Percentiles rank a stretch among this genome's conserved stretches.
Evolutionary conservation across 768 basidiomycete genomes (phyloP).

Genomic region (Lactarius trivialis): DNA sequence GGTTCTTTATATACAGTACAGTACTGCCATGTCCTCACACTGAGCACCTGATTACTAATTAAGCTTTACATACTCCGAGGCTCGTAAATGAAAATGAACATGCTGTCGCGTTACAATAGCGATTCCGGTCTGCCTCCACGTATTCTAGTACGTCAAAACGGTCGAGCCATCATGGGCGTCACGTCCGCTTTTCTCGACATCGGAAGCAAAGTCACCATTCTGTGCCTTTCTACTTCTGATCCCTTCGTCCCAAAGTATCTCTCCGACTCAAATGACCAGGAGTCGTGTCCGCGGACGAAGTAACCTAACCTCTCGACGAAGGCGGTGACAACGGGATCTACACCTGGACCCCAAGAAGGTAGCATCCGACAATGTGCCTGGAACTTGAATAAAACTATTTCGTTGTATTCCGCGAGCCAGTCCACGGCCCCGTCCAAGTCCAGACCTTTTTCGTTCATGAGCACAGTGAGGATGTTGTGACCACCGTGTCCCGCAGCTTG

Average conservation of each 20-base stretch:
- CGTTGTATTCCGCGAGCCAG: slow-evolving; percentile 27
- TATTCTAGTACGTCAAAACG: not conserved
- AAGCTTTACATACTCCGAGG: no score
- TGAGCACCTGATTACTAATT: no score
- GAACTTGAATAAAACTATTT: slow-evolving; percentile 31
- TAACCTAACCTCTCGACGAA: slow-evolving; percentile 38
- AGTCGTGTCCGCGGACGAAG: slow-evolving; percentile 32
- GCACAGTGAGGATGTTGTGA: slow-evolving; percentile 38
- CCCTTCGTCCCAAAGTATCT: slow-evolving; percentile 32
- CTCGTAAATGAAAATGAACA: no score
- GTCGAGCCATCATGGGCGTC: slow-evolving; percentile 15
- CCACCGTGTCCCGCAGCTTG: slow-evolving; percentile 35
- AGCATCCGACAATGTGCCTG: slow-evolving; percentile 26
- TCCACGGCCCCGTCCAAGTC: slow-evolving; percentile 35
- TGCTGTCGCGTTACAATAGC: no score
- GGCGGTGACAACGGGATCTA: slow-evolving; percentile 29
- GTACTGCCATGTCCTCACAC: no score
- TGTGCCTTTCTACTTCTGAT: slow-evolving; percentile 21
- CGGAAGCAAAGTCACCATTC: slow-evolving; percentile 1
- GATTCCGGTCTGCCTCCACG: no score
- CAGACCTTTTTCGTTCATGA: slow-evolving; percentile 34
- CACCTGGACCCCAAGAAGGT: slow-evolving; percentile 33
- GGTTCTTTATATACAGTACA: no score
- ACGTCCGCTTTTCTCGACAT: not conserved
- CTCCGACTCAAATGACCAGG: slow-evolving; percentile 34